Evolutionary conservation across 345 rosid species (phyloP).

Genomic region (Populus pruinosa): DNA sequence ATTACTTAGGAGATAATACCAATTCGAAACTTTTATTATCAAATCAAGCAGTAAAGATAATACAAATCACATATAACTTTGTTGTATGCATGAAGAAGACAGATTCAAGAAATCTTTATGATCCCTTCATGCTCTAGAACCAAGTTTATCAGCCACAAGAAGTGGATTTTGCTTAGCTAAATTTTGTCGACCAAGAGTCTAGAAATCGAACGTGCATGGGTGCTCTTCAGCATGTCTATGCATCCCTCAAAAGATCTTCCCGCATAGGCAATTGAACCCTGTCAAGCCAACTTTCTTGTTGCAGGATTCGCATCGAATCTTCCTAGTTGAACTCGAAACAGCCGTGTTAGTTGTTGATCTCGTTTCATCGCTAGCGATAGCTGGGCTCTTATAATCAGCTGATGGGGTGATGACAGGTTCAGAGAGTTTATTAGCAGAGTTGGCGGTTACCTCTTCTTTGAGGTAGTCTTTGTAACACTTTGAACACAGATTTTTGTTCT

Average conservation of each 20-base stretch:
- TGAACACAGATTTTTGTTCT: conserved; percentile 27
- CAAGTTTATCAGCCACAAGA: conserved; percentile 24
- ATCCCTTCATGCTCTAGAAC: not conserved
- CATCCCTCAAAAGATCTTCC: conserved; percentile 22
- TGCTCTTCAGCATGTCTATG: conserved; percentile 40
- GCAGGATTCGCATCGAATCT: conserved; percentile 16
- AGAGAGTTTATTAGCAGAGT: not conserved
- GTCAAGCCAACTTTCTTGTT: conserved; percentile 18
- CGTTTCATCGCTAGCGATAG: not conserved
- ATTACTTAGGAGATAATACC: not conserved
- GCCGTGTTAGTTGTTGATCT: not conserved
- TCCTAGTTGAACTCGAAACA: not conserved
- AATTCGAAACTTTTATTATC: not conserved
- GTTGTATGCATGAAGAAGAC: not conserved
- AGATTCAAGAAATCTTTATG: not conserved
- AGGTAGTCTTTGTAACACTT: conserved; percentile 30
- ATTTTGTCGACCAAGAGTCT: conserved; percentile 12
- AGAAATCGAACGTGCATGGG: conserved; percentile 33
- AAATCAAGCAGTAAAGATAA: not conserved
- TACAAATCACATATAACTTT: not conserved
- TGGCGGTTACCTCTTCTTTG: not conserved
- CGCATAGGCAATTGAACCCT: conserved; percentile 31
- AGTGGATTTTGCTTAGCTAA: conserved; percentile 23
- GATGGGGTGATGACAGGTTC: not conserved
- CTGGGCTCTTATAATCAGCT: not conserved